Evolutionary conservation across 2,329 filamentous ascomycete genomes (phyloP), one percentile per base, ranked within the genome.

Genomic region (Neofusicoccum kwambonambiense): DNA sequence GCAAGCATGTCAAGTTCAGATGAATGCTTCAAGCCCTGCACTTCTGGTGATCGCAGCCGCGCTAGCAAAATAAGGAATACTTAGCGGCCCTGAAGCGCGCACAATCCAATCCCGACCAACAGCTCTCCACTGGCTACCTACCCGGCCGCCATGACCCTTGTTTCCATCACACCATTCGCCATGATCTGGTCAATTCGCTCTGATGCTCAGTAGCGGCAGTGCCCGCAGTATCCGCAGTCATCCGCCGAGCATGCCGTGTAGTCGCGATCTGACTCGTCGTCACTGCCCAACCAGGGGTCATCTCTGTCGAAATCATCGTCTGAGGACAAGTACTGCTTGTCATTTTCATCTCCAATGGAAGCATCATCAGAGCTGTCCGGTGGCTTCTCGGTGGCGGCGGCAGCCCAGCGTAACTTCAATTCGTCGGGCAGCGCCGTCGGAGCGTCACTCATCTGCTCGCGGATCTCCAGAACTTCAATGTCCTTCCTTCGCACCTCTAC

Each of bases 201-300:
- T 7, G 13, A 15, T 39, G 11, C 37, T 63, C 61, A 64, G 8
- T 64, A 57, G 15, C 54, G 71, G 65, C 76, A 78, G 34, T 70
- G 74, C 8, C 76, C 76, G 51, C 76, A 78, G 51, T 78, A 78
- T 2, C 74, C 75, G 68, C 76, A 78, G 22, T 70, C 68, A 0
- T 74, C 70, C 35, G 68, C 69, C 9, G 74, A 76, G 64, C 76
- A 78, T 7, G 74, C 76, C 7, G 76, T 78, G 35, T 71, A 78
- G 63, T 78, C 76, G 67, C 4, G 17, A 7, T 64, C 62, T 3
- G 62, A 64, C 52, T 74, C 72, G 2, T 68, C 68, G 13, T 70
- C 70, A 34, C 72, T 37, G 66, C 70, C 52, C 66, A 64, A 49
- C 67, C 42, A 51, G 39, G 54, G 62, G 22, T 64, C 45, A 42